phyloP scores from a whole-genome alignment of 176 grass and related monocot genomes.

The Oryza rufipogon region DNA sequence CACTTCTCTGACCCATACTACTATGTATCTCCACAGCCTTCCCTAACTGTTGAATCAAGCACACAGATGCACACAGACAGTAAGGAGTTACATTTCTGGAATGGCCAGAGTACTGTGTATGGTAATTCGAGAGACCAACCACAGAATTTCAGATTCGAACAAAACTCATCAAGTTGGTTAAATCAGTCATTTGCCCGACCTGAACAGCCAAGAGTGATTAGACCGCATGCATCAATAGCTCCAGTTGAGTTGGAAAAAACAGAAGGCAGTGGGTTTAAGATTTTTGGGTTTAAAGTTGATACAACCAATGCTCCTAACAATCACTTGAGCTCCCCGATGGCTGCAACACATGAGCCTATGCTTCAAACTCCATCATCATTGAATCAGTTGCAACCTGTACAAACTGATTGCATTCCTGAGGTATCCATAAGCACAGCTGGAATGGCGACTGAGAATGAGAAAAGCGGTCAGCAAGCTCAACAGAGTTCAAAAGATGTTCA shows the following conservation, averaged over 20 bases:
- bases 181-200: constrained; percentile 39
- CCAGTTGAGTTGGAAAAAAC: constrained; percentile 67
- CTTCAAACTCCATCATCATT: constrained; percentile 36
- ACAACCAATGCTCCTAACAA: constrained; percentile 48
- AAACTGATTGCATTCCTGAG: constrained; percentile 67
- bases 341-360: constrained; percentile 53
- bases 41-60: constrained; percentile 55
- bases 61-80: constrained; percentile 32
- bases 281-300: constrained; percentile 90
- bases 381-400: constrained; percentile 46
- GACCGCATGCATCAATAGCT: constrained; percentile 59
- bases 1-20: constrained; percentile 55
- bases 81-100: constrained; percentile 52
- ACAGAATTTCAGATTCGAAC: constrained; percentile 53
- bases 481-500: constrained; percentile 63
- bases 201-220: constrained; percentile 57
- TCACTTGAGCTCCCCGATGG: constrained; percentile 54
- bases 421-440: constrained; percentile 64
- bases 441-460: constrained; percentile 56
- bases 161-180: constrained; percentile 62
- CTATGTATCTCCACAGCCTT: constrained; percentile 43
- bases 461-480: constrained; percentile 47
- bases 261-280: constrained; percentile 72
- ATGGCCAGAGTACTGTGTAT: constrained; percentile 37
- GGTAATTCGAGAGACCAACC: constrained; percentile 47